phyloP scores from a whole-genome alignment of 2,329 filamentous ascomycete genomes.

The Phoma sp. region DNA sequence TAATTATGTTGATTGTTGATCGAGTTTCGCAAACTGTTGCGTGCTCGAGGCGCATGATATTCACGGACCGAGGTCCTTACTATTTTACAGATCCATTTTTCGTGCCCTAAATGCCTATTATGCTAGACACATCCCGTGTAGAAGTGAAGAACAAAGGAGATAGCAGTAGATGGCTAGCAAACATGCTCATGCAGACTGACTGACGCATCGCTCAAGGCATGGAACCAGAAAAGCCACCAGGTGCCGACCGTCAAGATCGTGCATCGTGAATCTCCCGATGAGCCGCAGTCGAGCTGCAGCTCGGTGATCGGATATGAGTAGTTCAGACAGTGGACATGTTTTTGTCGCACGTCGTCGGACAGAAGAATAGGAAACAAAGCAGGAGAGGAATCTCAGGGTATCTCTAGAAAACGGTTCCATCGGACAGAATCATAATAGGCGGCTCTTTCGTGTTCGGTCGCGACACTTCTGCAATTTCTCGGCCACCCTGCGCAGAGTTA shows the following conservation, averaged over 20 bases:
- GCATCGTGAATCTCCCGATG: slow-evolving; percentile 28
- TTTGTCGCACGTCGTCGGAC: slow-evolving; percentile 18
- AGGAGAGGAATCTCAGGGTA: slow-evolving; percentile 46
- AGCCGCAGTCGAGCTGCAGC: too few species aligned
- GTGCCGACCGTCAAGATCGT: slow-evolving; percentile 37
- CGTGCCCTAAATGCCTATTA: slow-evolving; percentile 12
- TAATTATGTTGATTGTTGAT: slow-evolving; percentile 2
- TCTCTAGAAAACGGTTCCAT: slow-evolving; percentile 90
- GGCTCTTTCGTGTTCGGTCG: slow-evolving; percentile 95
- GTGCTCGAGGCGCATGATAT: slow-evolving; percentile 4
- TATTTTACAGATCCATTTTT: slow-evolving; percentile 20
- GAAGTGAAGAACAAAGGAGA: slow-evolving; percentile 17
- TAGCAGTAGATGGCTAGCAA: slow-evolving; percentile 7
- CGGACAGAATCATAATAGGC: slow-evolving; percentile 93
- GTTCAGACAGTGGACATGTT: slow-evolving; percentile 20
- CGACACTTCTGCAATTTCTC: slow-evolving; percentile 94
- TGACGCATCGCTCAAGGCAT: slow-evolving; percentile 17
- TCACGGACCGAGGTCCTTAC: slow-evolving; percentile 10
- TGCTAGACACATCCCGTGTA: slow-evolving; percentile 13
- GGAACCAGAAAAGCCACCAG: slow-evolving; percentile 27
- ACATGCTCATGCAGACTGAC: slow-evolving; percentile 11
- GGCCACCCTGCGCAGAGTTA: slow-evolving; percentile 68
- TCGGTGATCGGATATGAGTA: not conserved
- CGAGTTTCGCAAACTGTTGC: slow-evolving; percentile 5
- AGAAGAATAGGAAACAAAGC: slow-evolving; percentile 32